A percentile compares a stretch with the other conserved stretches of the same genome.
These are phyloP conservation scores for Tolypocladium pustulatum DNA, from an alignment of 2,329 filamentous ascomycete genomes.

Conservation along the genomic window DNA sequence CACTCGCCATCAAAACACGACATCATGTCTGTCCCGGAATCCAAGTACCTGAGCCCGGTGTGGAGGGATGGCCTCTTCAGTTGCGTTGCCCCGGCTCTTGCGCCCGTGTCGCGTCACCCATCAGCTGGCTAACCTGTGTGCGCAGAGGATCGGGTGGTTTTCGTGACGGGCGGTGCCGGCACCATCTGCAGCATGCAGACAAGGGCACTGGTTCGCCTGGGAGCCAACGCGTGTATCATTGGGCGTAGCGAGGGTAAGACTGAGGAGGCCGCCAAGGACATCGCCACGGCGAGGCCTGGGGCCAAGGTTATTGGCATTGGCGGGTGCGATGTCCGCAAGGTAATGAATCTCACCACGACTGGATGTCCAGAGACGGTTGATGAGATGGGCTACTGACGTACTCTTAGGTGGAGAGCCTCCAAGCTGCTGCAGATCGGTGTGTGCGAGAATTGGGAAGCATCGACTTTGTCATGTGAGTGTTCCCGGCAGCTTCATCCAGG, in stretches of 20 bases:
- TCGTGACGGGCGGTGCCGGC: slow-evolving; percentile 90
- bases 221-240: slow-evolving; percentile 88
- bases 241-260: slow-evolving; percentile 87
- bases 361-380: neutral
- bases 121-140: neutral
- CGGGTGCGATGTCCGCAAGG: slow-evolving; percentile 65
- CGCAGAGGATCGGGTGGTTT: slow-evolving; percentile 75
- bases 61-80: slow-evolving; percentile 86
- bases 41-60: slow-evolving; percentile 68
- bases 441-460: slow-evolving; percentile 76
- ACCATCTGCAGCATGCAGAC: slow-evolving; percentile 93
- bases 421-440: slow-evolving; percentile 68
- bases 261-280: slow-evolving; percentile 66
- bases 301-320: slow-evolving; percentile 83
- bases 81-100: slow-evolving; percentile 21
- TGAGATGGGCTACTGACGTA: neutral
- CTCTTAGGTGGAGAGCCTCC: slow-evolving; percentile 17
- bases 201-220: slow-evolving; percentile 78
- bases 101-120: neutral
- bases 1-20: neutral
- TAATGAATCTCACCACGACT: slow-evolving; percentile 16
- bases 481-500: neutral
- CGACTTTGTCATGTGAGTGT: slow-evolving; percentile 79
- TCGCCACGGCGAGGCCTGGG: slow-evolving; percentile 66
- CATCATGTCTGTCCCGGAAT: slow-evolving; percentile 57